Conservation (phyloP, 352 stramenopile genomes). For the Globisporangium echinulatum region DNA sequence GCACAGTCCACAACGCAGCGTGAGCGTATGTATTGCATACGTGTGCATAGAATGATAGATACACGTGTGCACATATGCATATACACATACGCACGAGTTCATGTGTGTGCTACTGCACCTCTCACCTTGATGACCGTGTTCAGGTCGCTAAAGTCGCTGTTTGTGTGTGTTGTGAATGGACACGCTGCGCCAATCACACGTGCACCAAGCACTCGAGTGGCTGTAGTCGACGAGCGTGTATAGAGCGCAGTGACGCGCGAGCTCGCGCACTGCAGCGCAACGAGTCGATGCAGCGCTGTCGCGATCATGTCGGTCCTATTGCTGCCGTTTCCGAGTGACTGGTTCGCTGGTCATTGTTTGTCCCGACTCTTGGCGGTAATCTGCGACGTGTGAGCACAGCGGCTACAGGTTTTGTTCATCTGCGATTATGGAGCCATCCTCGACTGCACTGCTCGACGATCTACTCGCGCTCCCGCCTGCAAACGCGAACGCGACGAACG, state of each 20-base stretch:
- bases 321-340: background rate
- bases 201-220: background rate
- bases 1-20: background rate
- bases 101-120: too few species aligned
- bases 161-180: slow-evolving; percentile 2
- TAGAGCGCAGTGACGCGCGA: background rate
- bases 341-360: background rate
- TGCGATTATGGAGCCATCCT: background rate
- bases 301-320: background rate
- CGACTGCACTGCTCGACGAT: slow-evolving; percentile 37
- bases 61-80: background rate
- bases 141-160: slow-evolving; percentile 48
- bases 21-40: too few species aligned
- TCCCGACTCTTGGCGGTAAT: too few species aligned
- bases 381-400: background rate
- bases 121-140: slow-evolving; percentile 58
- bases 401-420: too few species aligned
- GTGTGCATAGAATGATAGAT: too few species aligned
- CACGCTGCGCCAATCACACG: background rate
- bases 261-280: slow-evolving; percentile 1
- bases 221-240: background rate
- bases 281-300: slow-evolving; percentile 17
- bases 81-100: background rate
- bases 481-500: background rate
- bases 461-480: slow-evolving; percentile 20